Base-by-base conservation (phyloP, 106 monocot genomes). In the Phalaenopsis equestris region DNA sequence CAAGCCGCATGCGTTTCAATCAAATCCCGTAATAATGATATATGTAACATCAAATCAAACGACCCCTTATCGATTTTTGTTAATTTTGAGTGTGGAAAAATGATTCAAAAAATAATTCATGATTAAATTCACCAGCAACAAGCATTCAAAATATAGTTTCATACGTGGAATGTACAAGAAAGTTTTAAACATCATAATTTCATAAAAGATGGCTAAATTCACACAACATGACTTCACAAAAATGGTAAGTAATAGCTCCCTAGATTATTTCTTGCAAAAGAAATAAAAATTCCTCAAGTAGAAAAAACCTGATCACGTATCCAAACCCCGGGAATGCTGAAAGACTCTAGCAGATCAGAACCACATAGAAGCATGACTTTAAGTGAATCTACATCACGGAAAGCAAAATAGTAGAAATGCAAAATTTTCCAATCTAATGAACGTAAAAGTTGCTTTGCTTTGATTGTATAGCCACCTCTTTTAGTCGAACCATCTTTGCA, bases 281-380 rank as follows among this genome's bases (percentile, higher is more conserved):
- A 65, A 65, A 65, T 65, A 65, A 41, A 41, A 72, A 5, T 5
- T 72, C 4, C 1, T 14, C 10, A 52, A 12, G 3, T 3, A 74
- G 19, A 74, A 70, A 45, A 74, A 74, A 98, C 97, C 92, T 98
- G 97, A 84, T 94, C 90, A 37, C 65, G 87, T 58, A 98, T 94
- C 97, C 97, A 98, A 37, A 85, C 83, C 79, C 97, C 97, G 82
- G 97, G 97, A 55, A 78, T 84, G 30, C 45, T 85, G 47, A 98
- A 98, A 36, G 97, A 94, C 78, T 98, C 92, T 8, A 98, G 87
- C 55, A 98, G 72, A 84, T 98, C 97, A 77, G 97, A 98, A 76
- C 94, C 97, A 87, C 97, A 94, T 77, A 98, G 86, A 80, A 98
- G 97, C 94, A 98, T 94, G 73, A 98, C 88, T 86, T 90, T 89